These are phyloP conservation scores for Aechmea fasciata DNA, from an alignment of 176 grass and related monocot genomes.

Conservation along the genomic window DNA sequence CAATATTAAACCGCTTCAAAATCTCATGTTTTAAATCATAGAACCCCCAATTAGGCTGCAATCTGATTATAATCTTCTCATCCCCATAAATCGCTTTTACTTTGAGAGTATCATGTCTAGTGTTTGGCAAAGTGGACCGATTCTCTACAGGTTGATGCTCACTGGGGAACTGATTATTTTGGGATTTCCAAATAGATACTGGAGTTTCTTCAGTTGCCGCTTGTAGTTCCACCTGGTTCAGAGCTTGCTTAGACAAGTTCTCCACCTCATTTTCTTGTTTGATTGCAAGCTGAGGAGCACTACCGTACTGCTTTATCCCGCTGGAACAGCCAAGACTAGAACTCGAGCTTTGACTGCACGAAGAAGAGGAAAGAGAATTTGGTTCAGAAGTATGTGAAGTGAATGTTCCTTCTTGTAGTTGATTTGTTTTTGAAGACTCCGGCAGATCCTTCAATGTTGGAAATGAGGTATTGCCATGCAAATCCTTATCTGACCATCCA, in stretches of 20 bases:
- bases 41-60: constrained; percentile 18
- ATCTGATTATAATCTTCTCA: constrained; percentile 19
- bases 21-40: constrained; percentile 21
- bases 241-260: constrained; percentile 34
- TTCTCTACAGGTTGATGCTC: constrained; percentile 32
- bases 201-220: constrained; percentile 30
- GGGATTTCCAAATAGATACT: constrained; percentile 19
- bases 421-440: constrained; percentile 32
- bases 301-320: constrained; percentile 28
- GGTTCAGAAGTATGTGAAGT: constrained; percentile 50
- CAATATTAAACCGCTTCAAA: background rate
- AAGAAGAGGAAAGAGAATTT: constrained; percentile 54
- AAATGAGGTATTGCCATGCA: constrained; percentile 18
- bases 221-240: constrained; percentile 15
- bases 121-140: background rate
- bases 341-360: constrained; percentile 56
- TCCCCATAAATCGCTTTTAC: constrained; percentile 22
- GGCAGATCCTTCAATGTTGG: constrained; percentile 34
- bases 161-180: constrained; percentile 27
- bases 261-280: constrained; percentile 54
- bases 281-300: constrained; percentile 24
- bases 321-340: constrained; percentile 62
- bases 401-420: constrained; percentile 32
- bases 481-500: constrained; percentile 55
- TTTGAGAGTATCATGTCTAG: constrained; percentile 9